Evolutionary conservation across 1,284 basidiomycete genomes (phyloP).

Genomic region (Ustilago crameri): DNA sequence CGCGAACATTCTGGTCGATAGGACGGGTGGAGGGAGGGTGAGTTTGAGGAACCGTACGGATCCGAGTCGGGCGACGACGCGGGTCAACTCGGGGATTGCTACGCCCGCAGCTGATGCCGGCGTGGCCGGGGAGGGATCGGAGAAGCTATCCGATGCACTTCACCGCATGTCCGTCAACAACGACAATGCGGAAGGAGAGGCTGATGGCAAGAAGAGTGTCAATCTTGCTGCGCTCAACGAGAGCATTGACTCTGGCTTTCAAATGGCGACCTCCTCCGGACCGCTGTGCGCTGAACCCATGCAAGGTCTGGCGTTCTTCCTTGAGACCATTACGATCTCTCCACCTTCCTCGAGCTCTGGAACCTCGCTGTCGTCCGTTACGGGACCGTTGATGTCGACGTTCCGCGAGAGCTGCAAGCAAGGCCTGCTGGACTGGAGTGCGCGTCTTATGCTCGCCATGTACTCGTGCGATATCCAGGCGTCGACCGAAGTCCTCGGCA

Average conservation of each 20-base stretch:
- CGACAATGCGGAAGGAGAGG: conserved; percentile 8
- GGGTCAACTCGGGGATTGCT: conserved; percentile 29
- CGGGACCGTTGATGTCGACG: conserved; percentile 87
- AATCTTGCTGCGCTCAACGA: conserved; percentile 53
- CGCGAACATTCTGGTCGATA: conserved; percentile 85
- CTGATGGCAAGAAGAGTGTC: neutral
- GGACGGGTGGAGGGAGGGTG: conserved; percentile 48
- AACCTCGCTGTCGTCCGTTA: conserved; percentile 77
- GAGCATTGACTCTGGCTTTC: conserved; percentile 88
- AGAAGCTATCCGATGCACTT: conserved; percentile 32
- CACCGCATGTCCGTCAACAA: conserved; percentile 18
- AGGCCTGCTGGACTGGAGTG: conserved; percentile 95
- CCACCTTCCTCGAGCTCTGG: conserved; percentile 72
- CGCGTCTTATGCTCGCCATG: conserved; percentile 95
- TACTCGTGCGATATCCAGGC: conserved; percentile 99
- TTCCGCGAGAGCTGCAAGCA: conserved; percentile 88
- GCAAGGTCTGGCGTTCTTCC: conserved; percentile 89
- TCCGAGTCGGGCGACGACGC: conserved; percentile 17
- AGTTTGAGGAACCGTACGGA: conserved; percentile 38
- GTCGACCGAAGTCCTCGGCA: conserved; percentile 95
- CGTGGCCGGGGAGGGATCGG: conserved; percentile 2
- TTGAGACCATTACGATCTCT: conserved; percentile 75
- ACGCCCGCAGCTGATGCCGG: conserved; percentile 11
- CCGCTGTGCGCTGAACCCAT: conserved; percentile 95
- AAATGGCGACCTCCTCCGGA: conserved; percentile 91